These are phyloP conservation scores for Fusarium albidum DNA, from an alignment of 2,329 filamentous ascomycete species.

Conservation along the genomic window DNA sequence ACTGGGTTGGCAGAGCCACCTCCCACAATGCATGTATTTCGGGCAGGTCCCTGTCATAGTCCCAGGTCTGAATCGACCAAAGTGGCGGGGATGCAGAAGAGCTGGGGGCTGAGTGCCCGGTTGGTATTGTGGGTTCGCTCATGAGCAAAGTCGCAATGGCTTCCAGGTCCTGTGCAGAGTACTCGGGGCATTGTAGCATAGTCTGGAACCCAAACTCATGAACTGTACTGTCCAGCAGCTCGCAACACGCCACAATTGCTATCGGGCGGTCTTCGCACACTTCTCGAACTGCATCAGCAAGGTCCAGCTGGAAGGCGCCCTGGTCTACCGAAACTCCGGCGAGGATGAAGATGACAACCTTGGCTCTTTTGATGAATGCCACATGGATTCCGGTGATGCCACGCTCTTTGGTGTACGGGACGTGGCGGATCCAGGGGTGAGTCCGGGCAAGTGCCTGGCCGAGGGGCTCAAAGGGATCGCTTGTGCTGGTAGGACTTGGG, in stretches of 20 bases:
- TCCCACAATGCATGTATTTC: conserved; percentile 58
- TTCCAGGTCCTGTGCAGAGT: conserved; percentile 56
- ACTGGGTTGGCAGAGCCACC: conserved; percentile 52
- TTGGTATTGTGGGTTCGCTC: conserved; percentile 43
- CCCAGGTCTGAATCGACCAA: conserved; percentile 55
- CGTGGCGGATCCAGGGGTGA: conserved; percentile 71
- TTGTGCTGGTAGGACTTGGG: conserved; percentile 50
- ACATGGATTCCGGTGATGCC: conserved; percentile 72
- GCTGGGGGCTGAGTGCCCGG: conserved; percentile 12
- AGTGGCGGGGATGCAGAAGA: conserved; percentile 38
- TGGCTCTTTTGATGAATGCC: conserved; percentile 68
- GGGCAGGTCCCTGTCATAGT: conserved; percentile 48
- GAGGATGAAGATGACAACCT: conserved; percentile 68
- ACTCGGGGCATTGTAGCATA: conserved; percentile 58
- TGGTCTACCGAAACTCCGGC: conserved; percentile 56
- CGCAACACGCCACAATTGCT: conserved; percentile 62
- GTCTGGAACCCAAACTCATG: conserved; percentile 58
- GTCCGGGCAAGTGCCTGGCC: conserved; percentile 68
- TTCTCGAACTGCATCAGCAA: conserved; percentile 55
- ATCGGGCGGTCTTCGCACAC: conserved; percentile 59
- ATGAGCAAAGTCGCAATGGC: conserved; percentile 62
- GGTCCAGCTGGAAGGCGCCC: conserved; percentile 60
- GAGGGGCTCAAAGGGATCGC: conserved; percentile 77
- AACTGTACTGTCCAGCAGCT: conserved; percentile 49
- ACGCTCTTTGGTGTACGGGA: conserved; percentile 71